phyloP scores from a whole-genome alignment of 257 asterid genomes.

The Echites panduratus region DNA sequence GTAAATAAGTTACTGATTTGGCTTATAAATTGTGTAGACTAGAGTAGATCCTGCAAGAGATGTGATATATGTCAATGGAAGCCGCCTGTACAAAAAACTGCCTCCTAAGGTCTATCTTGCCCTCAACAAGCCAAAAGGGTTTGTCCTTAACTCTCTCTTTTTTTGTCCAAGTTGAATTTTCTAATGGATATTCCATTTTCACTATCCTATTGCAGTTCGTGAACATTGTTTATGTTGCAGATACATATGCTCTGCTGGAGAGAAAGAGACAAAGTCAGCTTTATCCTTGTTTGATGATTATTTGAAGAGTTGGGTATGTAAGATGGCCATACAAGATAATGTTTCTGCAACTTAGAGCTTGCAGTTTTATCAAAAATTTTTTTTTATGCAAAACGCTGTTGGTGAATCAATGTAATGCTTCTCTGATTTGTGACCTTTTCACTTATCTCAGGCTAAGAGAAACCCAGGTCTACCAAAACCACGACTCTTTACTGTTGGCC shows the following conservation, averaged over 20 bases:
- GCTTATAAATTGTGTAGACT: conserved; percentile 53
- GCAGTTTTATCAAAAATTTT: not conserved
- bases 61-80: conserved; percentile 82
- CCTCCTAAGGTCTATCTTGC: conserved; percentile 95
- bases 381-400: not conserved
- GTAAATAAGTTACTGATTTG: conserved; percentile 12
- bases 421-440: conserved; percentile 12
- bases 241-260: conserved; percentile 94
- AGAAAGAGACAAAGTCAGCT: conserved; percentile 80
- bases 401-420: not conserved
- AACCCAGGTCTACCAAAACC: conserved; percentile 73
- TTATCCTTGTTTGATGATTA: conserved; percentile 69
- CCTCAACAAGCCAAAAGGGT: conserved; percentile 99
- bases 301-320: conserved; percentile 76
- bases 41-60: conserved; percentile 90
- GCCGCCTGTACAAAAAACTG: conserved; percentile 73
- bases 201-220: conserved; percentile 18
- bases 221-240: conserved; percentile 35
- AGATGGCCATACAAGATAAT: not conserved
- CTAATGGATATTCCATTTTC: conserved; percentile 11
- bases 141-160: conserved; percentile 22
- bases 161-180: conserved; percentile 9
- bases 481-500: conserved; percentile 92
- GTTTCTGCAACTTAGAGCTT: not conserved
- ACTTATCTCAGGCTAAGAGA: conserved; percentile 45